Base-by-base conservation (phyloP, 306 rosid genomes). In the Vigna reflexopilosa region DNA sequence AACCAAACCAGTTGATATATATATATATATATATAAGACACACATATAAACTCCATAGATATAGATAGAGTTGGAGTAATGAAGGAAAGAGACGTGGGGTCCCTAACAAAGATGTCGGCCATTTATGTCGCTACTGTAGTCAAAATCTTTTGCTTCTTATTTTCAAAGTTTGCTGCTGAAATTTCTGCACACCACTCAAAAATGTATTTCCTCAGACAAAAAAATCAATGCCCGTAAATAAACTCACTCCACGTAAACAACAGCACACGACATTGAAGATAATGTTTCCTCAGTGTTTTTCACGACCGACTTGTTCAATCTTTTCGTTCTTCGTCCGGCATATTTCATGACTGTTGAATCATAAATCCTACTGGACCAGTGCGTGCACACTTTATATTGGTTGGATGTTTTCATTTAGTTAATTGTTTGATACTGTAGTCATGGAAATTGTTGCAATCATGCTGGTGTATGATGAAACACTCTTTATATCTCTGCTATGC, bases 61-160 rank as follows among this genome's bases (percentile, higher is more conserved):
- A 45, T 3, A 3, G 5, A 3, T 1, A 30, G 22, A 15, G 12
- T 17, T 9, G 24, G 19, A 22, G 15, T 51, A 68, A 30, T 9
- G 63, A 76, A 70, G 65, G 48, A 76, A 77, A 20, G 36, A 9
- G 64, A 71, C 67, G 11, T 61, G 78, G 78, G 52, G 58, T 54
- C 58, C 20, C 1, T 5, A 65, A 44, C 64, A 78, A 64, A 52
- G 38, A 64, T 89, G 93, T 87, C 93, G 93, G 93, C 86, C 91
- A 87, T 75, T n/a, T 48, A 4, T 75, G 82, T 78, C 76, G 62
- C 79, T 75, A 77, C 24, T 45, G 17, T 49, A 69, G 90, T 87
- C 89, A 85, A 87, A 78, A n/a, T 70, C 36, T 58, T 15, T 19
- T 32, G n/a, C 28, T 55, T 40, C 50, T 38, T 22, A 73, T 30